These are phyloP conservation scores for Myrica gale DNA, from an alignment of 306 rosid genomes.

Conservation along the genomic window DNA sequence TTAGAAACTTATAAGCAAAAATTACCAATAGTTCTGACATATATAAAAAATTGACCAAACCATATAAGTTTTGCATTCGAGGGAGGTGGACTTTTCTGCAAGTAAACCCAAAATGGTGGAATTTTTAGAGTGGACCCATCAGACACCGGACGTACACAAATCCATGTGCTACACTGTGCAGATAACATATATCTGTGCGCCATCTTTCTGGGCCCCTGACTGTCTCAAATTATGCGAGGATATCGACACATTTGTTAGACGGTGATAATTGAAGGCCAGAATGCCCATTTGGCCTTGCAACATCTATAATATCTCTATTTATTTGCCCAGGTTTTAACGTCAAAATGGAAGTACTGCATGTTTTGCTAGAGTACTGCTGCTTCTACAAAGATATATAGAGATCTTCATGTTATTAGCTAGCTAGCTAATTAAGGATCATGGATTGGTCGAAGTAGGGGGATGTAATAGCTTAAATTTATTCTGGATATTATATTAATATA, in stretches of 20 bases:
- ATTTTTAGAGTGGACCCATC: slow-evolving; percentile 7
- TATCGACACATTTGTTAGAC: neutral
- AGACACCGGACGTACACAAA: neutral
- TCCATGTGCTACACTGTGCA: slow-evolving; percentile 15
- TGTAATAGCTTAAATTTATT: no score
- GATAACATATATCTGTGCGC: slow-evolving; percentile 27
- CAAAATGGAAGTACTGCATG: no score
- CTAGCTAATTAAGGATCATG: no score
- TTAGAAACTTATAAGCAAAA: slow-evolving; percentile 5
- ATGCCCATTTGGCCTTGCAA: neutral
- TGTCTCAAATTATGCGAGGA: slow-evolving; percentile 10
- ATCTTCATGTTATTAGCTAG: no score
- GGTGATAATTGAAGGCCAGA: neutral
- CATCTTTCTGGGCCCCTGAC: slow-evolving; percentile 23
- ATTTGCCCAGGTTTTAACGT: neutral
- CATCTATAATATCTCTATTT: neutral
- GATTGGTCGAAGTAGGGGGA: no score
- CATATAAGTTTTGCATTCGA: no score
- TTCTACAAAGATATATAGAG: no score
- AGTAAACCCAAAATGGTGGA: neutral
- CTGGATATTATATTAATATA: no score
- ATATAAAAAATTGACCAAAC: neutral
- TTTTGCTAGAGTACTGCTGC: no score
- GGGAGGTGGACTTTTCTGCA: neutral
- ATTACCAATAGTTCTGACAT: neutral